phyloP scores from a whole-genome alignment of 1,139 yeast species.

The Pichia sp. region DNA sequence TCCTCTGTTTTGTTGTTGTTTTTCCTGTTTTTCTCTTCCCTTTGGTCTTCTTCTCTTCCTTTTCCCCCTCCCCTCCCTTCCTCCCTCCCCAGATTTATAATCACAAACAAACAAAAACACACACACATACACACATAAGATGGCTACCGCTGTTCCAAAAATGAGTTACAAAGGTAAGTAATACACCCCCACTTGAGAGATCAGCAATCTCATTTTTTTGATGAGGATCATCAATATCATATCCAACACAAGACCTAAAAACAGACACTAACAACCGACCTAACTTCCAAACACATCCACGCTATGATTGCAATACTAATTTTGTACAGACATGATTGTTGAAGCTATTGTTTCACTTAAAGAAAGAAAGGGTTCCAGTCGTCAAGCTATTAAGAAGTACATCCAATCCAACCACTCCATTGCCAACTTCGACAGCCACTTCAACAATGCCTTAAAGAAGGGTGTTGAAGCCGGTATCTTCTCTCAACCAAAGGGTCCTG shows the following conservation, averaged over 20 bases:
- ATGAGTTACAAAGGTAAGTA: slow-evolving; percentile 52
- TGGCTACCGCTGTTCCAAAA: slow-evolving; percentile 36
- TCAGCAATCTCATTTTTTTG: too few relatives aligned
- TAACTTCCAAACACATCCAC: too few relatives aligned
- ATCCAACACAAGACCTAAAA: too few relatives aligned
- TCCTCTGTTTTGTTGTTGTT: too few relatives aligned
- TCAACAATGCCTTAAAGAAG: slow-evolving; percentile 76
- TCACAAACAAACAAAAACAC: not conserved
- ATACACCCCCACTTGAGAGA: too few relatives aligned
- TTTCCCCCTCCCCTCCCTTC: too few relatives aligned
- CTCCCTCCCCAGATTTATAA: too few relatives aligned
- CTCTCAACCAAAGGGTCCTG: slow-evolving; percentile 84
- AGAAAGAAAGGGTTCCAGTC: slow-evolving; percentile 80
- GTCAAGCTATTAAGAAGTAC: slow-evolving; percentile 66
- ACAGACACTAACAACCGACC: too few relatives aligned
- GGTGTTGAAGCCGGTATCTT: slow-evolving; percentile 80
- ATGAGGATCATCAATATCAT: too few relatives aligned
- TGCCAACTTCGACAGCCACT: slow-evolving; percentile 70
- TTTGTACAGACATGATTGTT: slow-evolving; percentile 73
- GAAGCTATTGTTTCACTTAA: slow-evolving; percentile 71
- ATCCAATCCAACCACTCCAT: slow-evolving; percentile 57
- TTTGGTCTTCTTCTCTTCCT: not conserved
- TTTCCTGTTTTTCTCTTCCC: not conserved
- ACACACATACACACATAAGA: slow-evolving; percentile 9
- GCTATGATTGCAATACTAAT: slow-evolving; percentile 1